Percentiles rank a stretch among this genome's conserved stretches.
Conservation (phyloP, 2,329 filamentous ascomycete genomes). For the Xylariales sp. region DNA sequence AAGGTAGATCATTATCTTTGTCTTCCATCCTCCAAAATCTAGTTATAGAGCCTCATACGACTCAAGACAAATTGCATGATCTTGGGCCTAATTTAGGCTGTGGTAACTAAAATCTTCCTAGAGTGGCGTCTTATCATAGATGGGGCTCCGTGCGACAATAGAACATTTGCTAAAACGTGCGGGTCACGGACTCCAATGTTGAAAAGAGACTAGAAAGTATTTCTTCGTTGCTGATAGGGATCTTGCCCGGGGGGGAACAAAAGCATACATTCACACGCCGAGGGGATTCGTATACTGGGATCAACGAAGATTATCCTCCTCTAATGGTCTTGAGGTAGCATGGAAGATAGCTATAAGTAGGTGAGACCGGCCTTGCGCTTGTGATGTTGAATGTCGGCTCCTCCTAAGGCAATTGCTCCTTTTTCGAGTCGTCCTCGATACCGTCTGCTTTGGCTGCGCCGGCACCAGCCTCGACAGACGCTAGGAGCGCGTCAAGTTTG, state of each 20-base stretch:
- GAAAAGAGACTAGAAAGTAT: background rate
- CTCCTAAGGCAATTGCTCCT: slow-evolving; percentile 12
- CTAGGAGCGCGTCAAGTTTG: slow-evolving; percentile 51
- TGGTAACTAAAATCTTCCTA: no score
- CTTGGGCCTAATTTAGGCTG: no score
- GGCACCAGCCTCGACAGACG: slow-evolving; percentile 44
- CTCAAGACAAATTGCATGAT: no score
- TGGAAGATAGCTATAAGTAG: background rate
- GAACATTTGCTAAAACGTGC: no score
- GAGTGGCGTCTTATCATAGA: no score
- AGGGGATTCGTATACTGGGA: background rate
- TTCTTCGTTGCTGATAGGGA: background rate
- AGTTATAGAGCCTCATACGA: no score
- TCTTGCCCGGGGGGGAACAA: background rate
- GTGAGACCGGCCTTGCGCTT: background rate
- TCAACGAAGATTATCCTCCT: background rate
- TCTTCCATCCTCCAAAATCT: no score
- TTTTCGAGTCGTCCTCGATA: slow-evolving; percentile 16
- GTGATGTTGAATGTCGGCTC: slow-evolving; percentile 12
- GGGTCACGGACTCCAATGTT: background rate
- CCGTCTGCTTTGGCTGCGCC: slow-evolving; percentile 9
- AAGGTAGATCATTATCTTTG: no score
- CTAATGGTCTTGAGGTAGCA: background rate
- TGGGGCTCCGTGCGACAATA: no score
- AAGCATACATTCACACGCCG: background rate